Conservation (phyloP, 2,329 filamentous ascomycete species). For the Exophiala aquamarina region DNA sequence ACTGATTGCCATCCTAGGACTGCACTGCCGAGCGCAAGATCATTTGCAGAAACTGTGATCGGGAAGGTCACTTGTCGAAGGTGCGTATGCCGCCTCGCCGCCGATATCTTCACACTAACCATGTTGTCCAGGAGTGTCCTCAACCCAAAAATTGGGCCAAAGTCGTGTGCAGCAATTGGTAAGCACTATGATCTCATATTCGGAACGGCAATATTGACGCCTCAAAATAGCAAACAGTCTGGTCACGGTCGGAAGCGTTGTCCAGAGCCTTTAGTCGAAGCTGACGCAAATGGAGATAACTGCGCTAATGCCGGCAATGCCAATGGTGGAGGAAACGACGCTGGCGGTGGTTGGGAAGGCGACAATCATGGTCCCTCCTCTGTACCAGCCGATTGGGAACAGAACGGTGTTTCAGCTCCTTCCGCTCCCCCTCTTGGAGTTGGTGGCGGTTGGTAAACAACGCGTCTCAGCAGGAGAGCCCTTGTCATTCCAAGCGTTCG, state of each 20-base stretch:
- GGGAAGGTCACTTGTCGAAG: slow-evolving; percentile 15
- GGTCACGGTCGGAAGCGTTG: slow-evolving; percentile 24
- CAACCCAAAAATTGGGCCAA: slow-evolving; percentile 19
- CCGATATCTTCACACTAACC: not conserved
- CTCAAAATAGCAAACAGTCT: slow-evolving; percentile 14
- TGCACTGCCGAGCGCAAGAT: slow-evolving; percentile 39
- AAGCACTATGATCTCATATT: not conserved
- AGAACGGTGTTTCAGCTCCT: slow-evolving; percentile 18
- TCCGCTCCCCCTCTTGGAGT: slow-evolving; percentile 13
- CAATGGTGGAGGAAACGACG: slow-evolving; percentile 11
- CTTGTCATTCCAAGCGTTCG: too few relatives aligned
- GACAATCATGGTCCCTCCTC: slow-evolving; percentile 24
- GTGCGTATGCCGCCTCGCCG: slow-evolving; percentile 1
- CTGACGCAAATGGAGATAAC: slow-evolving; percentile 14
- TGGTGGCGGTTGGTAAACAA: slow-evolving; percentile 1
- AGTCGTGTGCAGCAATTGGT: slow-evolving; percentile 22
- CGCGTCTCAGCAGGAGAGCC: too few relatives aligned
- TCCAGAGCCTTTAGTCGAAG: slow-evolving; percentile 13
- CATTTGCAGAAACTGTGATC: slow-evolving; percentile 45
- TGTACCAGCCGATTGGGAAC: slow-evolving; percentile 25
- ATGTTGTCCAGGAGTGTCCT: slow-evolving; percentile 13
- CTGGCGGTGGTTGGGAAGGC: slow-evolving; percentile 14
- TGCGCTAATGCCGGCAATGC: slow-evolving; percentile 22
- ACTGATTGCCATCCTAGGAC: slow-evolving; percentile 37
- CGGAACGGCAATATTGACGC: not conserved